phyloP scores from a whole-genome alignment of 2,329 filamentous ascomycete species.

The Parastagonospora nodorum region DNA sequence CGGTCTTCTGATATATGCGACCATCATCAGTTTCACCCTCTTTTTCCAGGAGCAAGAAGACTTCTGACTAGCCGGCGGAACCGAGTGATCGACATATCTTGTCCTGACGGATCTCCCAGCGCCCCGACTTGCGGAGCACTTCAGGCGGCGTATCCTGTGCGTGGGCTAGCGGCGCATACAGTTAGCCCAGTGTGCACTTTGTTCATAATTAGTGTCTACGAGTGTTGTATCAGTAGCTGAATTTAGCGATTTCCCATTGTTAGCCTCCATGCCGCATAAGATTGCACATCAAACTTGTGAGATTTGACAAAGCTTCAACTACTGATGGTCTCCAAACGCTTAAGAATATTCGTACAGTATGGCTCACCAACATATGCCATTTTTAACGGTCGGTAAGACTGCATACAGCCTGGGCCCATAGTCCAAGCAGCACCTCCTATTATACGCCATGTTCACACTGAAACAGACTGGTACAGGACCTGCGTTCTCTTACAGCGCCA shows the following conservation, averaged over 20 bases:
- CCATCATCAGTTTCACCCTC: constrained; percentile 96
- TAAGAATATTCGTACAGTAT: constrained; percentile 3
- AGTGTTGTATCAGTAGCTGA: constrained; percentile 34
- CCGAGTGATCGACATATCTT: constrained; percentile 17
- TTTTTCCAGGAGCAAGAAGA: constrained; percentile 99
- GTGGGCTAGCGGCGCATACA: background rate
- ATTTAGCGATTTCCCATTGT: background rate
- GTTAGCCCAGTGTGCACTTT: constrained; percentile 1
- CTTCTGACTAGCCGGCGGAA: constrained; percentile 64
- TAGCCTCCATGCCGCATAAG: background rate
- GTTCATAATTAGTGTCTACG: constrained; percentile 17
- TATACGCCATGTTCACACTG: background rate
- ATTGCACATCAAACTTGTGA: background rate
- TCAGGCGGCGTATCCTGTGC: background rate
- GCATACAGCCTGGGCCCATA: background rate
- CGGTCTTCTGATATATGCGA: constrained; percentile 93
- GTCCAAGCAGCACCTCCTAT: background rate
- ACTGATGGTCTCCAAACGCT: background rate
- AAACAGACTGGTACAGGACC: background rate
- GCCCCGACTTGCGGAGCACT: background rate
- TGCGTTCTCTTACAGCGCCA: constrained; percentile 58
- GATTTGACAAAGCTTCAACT: background rate
- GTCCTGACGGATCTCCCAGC: background rate
- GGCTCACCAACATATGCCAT: background rate
- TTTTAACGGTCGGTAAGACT: background rate